Evolutionary conservation across 2,329 filamentous ascomycete species (phyloP), one percentile per base, ranked within the genome.

Genomic region (Aspergillus brasiliensis): DNA sequence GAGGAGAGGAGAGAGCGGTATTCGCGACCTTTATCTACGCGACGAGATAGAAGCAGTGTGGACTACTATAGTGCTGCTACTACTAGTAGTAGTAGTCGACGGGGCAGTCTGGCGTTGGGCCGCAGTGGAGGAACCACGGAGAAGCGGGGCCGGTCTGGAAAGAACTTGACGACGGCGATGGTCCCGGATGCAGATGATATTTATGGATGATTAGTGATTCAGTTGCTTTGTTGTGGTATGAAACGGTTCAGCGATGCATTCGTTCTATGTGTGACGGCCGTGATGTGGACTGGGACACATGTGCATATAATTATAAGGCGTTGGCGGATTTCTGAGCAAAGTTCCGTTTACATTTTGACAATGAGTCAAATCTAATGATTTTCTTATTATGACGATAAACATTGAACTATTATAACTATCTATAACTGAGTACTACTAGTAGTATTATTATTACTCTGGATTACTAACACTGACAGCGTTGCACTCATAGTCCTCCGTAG

Each of bases 141-240:
- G 17, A 13, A 21, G 34, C 57, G 65, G 46, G 57, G 58, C 34
- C 72, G 67, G 17, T 64, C 65, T 23, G 51, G 66, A 37, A 68
- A 61, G 51, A 61, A 67, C 10, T 61, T 75, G 68, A 75, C 74
- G 40, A 62, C 71, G 56, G 65, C 69, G 0, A 77, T 77, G 75
- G 75, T 77, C 5, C 72, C 73, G 21, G 70, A 75, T 57, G 62
- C 70, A 10, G 75, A 77, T 8, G 73, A 76, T 38, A 65, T 77
- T 21, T 76, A 74, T 59, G 70, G 70, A 54, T 76, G 67, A 61
- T 72, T 31, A 52, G 8, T 46, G 28, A 40, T 57, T n/a, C n/a
- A n/a, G n/a, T n/a, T 46, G 11, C 37, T 31, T 47, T 37, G 52
- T 55, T 51, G 31, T 44, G 23, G n/a, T 48, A 27, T 40, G 44